Evolutionary conservation across 2,329 filamentous ascomycete genomes (phyloP).

Genomic region (Gremmenia infestans): DNA sequence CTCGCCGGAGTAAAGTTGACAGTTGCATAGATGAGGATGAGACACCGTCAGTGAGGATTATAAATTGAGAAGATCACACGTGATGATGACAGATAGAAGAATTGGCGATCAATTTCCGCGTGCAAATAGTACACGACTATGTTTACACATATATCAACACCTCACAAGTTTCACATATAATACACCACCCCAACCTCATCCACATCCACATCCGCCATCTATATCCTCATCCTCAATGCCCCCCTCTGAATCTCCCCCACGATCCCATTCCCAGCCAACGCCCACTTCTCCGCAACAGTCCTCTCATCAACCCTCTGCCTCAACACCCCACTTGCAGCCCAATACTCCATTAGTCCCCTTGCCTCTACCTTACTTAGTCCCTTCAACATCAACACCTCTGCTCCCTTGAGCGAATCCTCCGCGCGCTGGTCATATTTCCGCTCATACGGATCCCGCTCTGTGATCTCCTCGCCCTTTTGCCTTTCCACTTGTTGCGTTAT

Average conservation of each 20-base stretch:
- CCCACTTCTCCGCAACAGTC: slow-evolving; percentile 76
- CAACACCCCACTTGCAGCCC: slow-evolving; percentile 76
- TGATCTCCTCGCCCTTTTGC: slow-evolving; percentile 34
- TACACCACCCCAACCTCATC: too few relatives aligned
- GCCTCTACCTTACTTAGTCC: slow-evolving; percentile 72
- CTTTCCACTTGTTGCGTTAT: slow-evolving; percentile 52
- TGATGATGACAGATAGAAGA: too few relatives aligned
- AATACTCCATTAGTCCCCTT: slow-evolving; percentile 81
- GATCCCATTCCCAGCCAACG: slow-evolving; percentile 72
- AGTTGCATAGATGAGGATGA: too few relatives aligned
- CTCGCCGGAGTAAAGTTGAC: too few relatives aligned
- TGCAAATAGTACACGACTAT: too few relatives aligned
- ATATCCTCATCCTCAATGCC: slow-evolving; percentile 36
- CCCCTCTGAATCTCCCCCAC: slow-evolving; percentile 79
- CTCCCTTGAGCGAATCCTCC: slow-evolving; percentile 47
- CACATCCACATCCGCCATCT: not conserved
- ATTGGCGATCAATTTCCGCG: too few relatives aligned
- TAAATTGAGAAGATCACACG: too few relatives aligned
- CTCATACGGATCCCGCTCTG: slow-evolving; percentile 48
- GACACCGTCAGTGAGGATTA: too few relatives aligned
- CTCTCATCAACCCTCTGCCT: slow-evolving; percentile 63
- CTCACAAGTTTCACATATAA: too few relatives aligned
- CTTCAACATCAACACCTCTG: slow-evolving; percentile 52
- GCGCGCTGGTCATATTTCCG: slow-evolving; percentile 53
- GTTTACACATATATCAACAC: too few relatives aligned